phyloP scores from a whole-genome alignment of 768 basidiomycete species.

The Rhodosporidiobolus sp. region DNA sequence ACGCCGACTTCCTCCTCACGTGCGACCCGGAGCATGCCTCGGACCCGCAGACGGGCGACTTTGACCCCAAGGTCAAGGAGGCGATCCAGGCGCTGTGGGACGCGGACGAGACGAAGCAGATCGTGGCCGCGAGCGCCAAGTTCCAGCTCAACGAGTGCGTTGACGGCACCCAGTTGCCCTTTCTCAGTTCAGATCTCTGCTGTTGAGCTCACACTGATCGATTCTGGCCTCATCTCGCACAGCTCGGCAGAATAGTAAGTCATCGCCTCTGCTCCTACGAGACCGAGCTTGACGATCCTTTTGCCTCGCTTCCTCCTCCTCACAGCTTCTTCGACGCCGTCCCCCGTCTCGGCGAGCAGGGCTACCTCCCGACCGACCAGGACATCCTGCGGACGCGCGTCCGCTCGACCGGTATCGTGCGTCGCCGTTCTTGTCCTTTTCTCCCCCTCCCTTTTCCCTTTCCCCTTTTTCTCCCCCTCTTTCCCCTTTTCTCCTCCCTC shows the following conservation, averaged over 20 bases:
- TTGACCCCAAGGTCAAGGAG: background rate
- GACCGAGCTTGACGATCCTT: background rate
- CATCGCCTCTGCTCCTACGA: no score
- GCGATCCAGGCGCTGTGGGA: conserved; percentile 25
- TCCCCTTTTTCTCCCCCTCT: no score
- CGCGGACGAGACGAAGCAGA: background rate
- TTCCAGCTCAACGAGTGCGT: conserved; percentile 33
- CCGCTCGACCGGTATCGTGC: conserved; percentile 96
- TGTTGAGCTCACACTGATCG: no score
- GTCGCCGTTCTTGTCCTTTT: no score
- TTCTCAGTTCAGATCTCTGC: background rate
- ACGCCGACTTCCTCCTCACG: conserved; percentile 13
- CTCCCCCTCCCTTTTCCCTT: no score
- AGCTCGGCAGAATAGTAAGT: conserved; percentile 22
- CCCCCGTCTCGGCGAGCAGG: conserved; percentile 68
- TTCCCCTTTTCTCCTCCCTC: no score
- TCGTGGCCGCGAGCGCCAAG: background rate
- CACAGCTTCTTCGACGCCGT: conserved; percentile 56
- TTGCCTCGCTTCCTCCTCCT: background rate
- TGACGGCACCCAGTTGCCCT: background rate
- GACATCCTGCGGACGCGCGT: conserved; percentile 91
- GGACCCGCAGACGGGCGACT: background rate
- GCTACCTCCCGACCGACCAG: conserved; percentile 86
- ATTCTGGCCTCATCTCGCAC: no score
- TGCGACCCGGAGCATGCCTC: conserved; percentile 3